These are phyloP conservation scores for Saccharomycopsis hybrid DNA, from an alignment of 1,139 yeast genomes.

Conservation along the genomic window DNA sequence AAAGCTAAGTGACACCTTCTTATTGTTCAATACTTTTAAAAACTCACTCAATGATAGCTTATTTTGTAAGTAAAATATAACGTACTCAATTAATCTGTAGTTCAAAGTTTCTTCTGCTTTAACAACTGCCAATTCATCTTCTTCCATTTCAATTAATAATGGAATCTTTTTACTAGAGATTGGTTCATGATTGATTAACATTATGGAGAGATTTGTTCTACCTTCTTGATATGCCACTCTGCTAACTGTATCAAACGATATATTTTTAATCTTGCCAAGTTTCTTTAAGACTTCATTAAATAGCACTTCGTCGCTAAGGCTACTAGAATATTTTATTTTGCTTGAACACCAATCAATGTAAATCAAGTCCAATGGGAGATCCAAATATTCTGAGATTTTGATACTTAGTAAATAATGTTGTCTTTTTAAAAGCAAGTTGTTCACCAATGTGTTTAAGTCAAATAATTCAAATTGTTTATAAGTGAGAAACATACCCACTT, in stretches of 20 bases:
- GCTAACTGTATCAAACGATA: conserved; percentile 62
- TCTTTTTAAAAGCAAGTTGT: conserved; percentile 48
- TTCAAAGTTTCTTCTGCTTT: conserved; percentile 66
- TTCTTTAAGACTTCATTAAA: conserved; percentile 44
- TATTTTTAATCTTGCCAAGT: conserved; percentile 32
- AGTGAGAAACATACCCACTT: conserved; percentile 67
- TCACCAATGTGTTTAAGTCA: conserved; percentile 46
- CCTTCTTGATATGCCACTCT: conserved; percentile 81
- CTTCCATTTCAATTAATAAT: conserved; percentile 64
- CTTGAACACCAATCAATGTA: conserved; percentile 79
- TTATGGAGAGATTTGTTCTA: conserved; percentile 57
- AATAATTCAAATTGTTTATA: conserved; percentile 38
- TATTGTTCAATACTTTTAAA: conserved; percentile 31
- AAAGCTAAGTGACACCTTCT: conserved; percentile 10
- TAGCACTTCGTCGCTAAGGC: conserved; percentile 52
- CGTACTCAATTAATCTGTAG: conserved; percentile 55
- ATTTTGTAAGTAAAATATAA: conserved; percentile 46
- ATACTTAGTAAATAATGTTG: conserved; percentile 59
- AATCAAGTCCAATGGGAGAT: conserved; percentile 48
- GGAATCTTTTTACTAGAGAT: conserved; percentile 56
- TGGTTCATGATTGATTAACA: conserved; percentile 63
- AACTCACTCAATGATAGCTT: conserved; percentile 37
- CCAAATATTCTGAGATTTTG: conserved; percentile 49
- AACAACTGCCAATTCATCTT: conserved; percentile 60
- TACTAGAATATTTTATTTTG: conserved; percentile 52